Evolutionary conservation across 2,329 filamentous ascomycete species (phyloP).

Genomic region (Nakataea oryzae): DNA sequence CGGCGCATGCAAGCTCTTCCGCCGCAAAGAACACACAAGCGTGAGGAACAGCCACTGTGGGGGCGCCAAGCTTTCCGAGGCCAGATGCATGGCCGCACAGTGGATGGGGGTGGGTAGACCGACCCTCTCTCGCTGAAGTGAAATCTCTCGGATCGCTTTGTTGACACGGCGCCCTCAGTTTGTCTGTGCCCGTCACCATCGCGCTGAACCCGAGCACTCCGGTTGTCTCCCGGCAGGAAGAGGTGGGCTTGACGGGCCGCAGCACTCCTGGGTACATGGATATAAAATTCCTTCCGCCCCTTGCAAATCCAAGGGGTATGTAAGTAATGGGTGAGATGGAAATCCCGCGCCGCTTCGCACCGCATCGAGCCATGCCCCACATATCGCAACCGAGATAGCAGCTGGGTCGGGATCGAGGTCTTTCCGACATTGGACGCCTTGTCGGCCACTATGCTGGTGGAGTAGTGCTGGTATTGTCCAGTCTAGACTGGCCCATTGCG

Average conservation of each 20-base stretch:
- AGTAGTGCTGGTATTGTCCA: too few species aligned
- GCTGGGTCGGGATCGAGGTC: not conserved
- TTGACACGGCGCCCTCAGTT: not conserved
- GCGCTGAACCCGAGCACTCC: not conserved
- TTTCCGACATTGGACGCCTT: not conserved
- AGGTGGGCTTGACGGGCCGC: not conserved
- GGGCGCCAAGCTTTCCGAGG: not conserved
- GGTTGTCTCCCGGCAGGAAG: not conserved
- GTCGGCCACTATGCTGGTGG: too few species aligned
- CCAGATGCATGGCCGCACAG: not conserved
- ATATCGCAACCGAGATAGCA: not conserved
- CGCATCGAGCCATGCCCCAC: not conserved
- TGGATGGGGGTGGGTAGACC: not conserved
- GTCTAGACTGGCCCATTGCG: too few species aligned
- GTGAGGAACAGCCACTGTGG: not conserved
- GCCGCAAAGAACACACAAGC: not conserved
- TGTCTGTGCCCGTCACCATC: not conserved
- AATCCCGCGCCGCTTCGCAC: not conserved
- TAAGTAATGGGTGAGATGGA: not conserved
- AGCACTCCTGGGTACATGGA: not conserved
- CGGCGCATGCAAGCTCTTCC: not conserved
- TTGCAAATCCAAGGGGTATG: not conserved
- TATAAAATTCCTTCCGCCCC: not conserved
- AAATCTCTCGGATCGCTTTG: not conserved
- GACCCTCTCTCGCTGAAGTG: not conserved